These are phyloP conservation scores for Microdochium nivale DNA, from an alignment of 2,329 filamentous ascomycete species.

Conservation along the genomic window DNA sequence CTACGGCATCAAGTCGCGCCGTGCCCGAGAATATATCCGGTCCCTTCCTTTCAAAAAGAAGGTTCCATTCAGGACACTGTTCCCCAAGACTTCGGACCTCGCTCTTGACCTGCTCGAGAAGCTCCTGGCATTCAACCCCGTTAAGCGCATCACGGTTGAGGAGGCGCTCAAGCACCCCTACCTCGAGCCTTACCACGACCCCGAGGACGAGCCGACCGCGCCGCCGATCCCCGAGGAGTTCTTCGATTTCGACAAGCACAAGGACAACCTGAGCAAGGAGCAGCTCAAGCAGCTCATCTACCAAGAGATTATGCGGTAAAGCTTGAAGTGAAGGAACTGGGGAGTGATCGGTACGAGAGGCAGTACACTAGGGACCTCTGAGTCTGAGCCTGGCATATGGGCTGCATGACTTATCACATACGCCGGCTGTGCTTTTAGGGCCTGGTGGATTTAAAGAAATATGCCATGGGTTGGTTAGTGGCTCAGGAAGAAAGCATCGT, in stretches of 20 bases:
- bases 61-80: constrained; percentile 93
- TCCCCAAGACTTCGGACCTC: constrained; percentile 97
- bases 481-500: no score
- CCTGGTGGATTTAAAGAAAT: no score
- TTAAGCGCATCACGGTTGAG: constrained; percentile 97
- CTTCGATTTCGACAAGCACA: constrained; percentile 99
- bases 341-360: no score
- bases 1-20: constrained; percentile 98
- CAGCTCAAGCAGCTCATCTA: constrained; percentile 96
- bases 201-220: constrained; percentile 94
- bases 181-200: constrained; percentile 96
- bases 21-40: constrained; percentile 95
- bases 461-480: no score
- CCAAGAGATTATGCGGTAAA: constrained; percentile 78
- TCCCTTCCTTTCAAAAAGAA: constrained; percentile 99
- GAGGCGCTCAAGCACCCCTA: constrained; percentile 97
- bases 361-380: no score
- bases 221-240: constrained; percentile 97
- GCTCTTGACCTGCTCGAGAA: constrained; percentile 92
- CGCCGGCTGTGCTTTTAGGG: no score
- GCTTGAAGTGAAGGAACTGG: no score
- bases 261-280: constrained; percentile 97
- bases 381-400: no score
- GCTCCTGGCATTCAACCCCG: constrained; percentile 93
- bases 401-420: no score